Evolutionary conservation across 2,329 filamentous ascomycete species (phyloP).

Genomic region (Massarina eburnea): DNA sequence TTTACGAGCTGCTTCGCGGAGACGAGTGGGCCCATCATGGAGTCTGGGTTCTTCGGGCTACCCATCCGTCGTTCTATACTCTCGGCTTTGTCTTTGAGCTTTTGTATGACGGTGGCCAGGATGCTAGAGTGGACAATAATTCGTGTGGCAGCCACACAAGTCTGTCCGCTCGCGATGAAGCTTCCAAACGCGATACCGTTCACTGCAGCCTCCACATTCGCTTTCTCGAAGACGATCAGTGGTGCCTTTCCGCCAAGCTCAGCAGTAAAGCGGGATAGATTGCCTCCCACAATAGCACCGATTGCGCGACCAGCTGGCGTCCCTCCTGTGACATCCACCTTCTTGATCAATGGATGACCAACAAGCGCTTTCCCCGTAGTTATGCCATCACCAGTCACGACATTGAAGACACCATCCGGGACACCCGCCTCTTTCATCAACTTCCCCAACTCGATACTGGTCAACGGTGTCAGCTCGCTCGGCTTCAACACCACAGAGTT

Average conservation of each 20-base stretch:
- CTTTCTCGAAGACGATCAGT: constrained; percentile 40
- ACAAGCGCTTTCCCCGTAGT: constrained; percentile 41
- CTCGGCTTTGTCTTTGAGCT: constrained; percentile 48
- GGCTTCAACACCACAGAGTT: constrained; percentile 43
- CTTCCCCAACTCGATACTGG: constrained; percentile 39
- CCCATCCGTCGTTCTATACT: constrained; percentile 59
- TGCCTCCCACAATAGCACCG: constrained; percentile 38
- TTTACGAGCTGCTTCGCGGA: constrained; percentile 53
- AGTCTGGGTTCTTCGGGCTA: constrained; percentile 57
- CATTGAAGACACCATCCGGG: constrained; percentile 41
- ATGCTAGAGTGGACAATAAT: constrained; percentile 55
- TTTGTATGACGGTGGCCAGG: constrained; percentile 41
- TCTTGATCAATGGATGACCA: constrained; percentile 38
- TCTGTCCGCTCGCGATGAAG: constrained; percentile 59
- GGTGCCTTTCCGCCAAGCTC: constrained; percentile 44
- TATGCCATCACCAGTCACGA: constrained; percentile 35
- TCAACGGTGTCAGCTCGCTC: constrained; percentile 42
- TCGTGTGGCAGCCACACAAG: constrained; percentile 58
- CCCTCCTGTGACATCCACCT: constrained; percentile 43
- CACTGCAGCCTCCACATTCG: constrained; percentile 39
- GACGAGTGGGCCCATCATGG: constrained; percentile 66
- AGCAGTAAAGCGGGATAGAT: constrained; percentile 40
- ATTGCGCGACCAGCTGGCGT: constrained; percentile 41
- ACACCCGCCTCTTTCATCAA: constrained; percentile 41
- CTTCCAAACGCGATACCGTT: constrained; percentile 44